Percentiles rank a stretch among this genome's conserved stretches.
These are phyloP conservation scores for Cladosporium phlei DNA, from an alignment of 2,329 filamentous ascomycete genomes.

Conservation along the genomic window DNA sequence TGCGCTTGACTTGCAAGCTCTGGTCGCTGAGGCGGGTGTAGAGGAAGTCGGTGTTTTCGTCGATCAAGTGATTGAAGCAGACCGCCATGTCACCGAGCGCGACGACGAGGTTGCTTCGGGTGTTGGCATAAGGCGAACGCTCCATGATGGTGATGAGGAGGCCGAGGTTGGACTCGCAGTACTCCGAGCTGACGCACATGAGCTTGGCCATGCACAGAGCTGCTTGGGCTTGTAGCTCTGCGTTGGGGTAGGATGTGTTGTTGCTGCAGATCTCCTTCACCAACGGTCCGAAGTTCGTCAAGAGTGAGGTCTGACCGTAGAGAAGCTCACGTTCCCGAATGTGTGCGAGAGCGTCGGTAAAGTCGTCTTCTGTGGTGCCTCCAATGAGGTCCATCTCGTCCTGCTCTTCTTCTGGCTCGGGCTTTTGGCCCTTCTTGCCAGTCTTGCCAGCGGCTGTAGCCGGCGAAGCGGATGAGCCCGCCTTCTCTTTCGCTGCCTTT, in stretches of 20 bases:
- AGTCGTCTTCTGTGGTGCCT: slow-evolving; percentile 91
- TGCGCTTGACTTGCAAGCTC: slow-evolving; percentile 88
- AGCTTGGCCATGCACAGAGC: slow-evolving; percentile 94
- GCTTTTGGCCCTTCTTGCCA: slow-evolving; percentile 46
- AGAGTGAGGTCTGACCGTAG: slow-evolving; percentile 74
- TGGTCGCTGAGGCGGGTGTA: slow-evolving; percentile 88
- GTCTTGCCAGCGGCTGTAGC: slow-evolving; percentile 34
- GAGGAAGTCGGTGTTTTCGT: slow-evolving; percentile 97
- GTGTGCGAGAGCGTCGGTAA: slow-evolving; percentile 79
- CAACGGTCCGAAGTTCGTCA: slow-evolving; percentile 86
- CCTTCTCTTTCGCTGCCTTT: slow-evolving; percentile 84
- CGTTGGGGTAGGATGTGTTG: slow-evolving; percentile 86
- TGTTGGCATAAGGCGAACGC: slow-evolving; percentile 83
- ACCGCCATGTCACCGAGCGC: slow-evolving; percentile 98
- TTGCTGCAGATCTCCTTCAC: slow-evolving; percentile 92
- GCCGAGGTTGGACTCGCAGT: slow-evolving; percentile 87
- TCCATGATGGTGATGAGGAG: slow-evolving; percentile 98
- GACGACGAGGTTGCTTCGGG: slow-evolving; percentile 93
- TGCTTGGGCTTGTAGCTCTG: slow-evolving; percentile 84
- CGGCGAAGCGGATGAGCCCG: slow-evolving; percentile 30
- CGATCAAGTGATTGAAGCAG: slow-evolving; percentile 98
- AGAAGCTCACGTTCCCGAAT: slow-evolving; percentile 80
- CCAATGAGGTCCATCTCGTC: slow-evolving; percentile 96
- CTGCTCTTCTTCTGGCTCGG: slow-evolving; percentile 57
- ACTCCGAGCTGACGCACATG: slow-evolving; percentile 96